phyloP scores from a whole-genome alignment of 495 filamentous ascomycete genomes.

The Achaetomiella virescens region DNA sequence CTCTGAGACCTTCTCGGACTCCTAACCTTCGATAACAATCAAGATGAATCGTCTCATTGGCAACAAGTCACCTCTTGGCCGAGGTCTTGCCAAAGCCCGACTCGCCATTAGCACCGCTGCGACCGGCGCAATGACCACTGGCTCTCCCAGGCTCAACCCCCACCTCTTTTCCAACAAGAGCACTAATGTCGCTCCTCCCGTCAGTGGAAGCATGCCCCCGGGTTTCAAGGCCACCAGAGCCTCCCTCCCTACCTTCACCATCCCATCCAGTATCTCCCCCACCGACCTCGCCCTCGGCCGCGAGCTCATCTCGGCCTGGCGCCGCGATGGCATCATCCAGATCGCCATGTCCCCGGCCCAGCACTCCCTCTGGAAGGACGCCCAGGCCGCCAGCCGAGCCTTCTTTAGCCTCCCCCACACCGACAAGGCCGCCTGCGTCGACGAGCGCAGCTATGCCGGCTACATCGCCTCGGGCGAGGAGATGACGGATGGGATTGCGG shows the following conservation, averaged over 20 bases:
- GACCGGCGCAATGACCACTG: neutral
- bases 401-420: slow-evolving; percentile 33
- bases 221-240: slow-evolving; percentile 29
- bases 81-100: no score
- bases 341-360: slow-evolving; percentile 31
- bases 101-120: no score
- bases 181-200: neutral
- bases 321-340: slow-evolving; percentile 40
- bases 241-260: slow-evolving; percentile 29
- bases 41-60: no score
- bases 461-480: slow-evolving; percentile 47
- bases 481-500: slow-evolving; percentile 40
- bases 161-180: neutral
- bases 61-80: no score
- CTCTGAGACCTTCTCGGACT: no score
- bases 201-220: slow-evolving; percentile 31
- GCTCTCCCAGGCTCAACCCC: neutral
- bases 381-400: slow-evolving; percentile 27
- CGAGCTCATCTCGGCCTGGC: slow-evolving; percentile 36
- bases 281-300: slow-evolving; percentile 28
- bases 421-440: slow-evolving; percentile 38
- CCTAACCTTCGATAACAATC: no score
- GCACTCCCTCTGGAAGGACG: slow-evolving; percentile 20
- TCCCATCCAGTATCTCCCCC: slow-evolving; percentile 29
- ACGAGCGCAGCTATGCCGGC: slow-evolving; percentile 39